Evolutionary conservation across 2,329 filamentous ascomycete genomes (phyloP), one percentile per base, ranked within the genome.

Genomic region (Pseudopyrenochaeta lycopersici): DNA sequence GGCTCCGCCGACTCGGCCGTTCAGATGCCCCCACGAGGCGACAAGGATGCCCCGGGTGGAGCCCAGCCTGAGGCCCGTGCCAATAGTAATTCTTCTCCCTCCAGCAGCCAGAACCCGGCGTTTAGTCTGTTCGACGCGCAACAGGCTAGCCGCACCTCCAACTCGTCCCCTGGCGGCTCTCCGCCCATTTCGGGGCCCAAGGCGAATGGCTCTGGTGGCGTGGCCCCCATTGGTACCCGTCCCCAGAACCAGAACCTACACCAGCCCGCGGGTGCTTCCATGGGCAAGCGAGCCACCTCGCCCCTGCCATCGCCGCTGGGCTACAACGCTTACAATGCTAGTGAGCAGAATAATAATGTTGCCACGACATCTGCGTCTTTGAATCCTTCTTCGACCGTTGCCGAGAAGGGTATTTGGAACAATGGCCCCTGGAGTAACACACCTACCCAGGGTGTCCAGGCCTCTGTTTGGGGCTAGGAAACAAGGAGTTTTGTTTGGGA

Each of bases 181-280:
- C 90, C 92, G 36, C 90, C 92, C 49, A 87, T 88, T 38, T 79
- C 84, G 51, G 84, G 87, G 58, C 83, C 87, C 46, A 83, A 87
- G 32, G 83, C 78, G 74, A 85, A 58, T 44, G 84, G 84, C 49
- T 82, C 84, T 52, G 83, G 90, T 4, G 83, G 90, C 3, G 92
- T 98, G 47, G 94, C 92, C 18, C 94, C 95, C 15, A 98, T 98
- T 66, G 95, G 95, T 60, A 97, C 94, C 52, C 89, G 95, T 39
- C 94, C 94, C 3, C 84, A 59, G 47, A 56, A 85, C 15, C 84
- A 83, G 33, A 83, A 82, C 30, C 78, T 85, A n/a, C 78, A 79
- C 35, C 83, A 85, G 56, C 80, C 81, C 20, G 72, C 81, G 29
- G 88, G 88, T 67, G 82, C 85, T 30, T 81, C 83, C 9, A 75